These are phyloP conservation scores for Rhytidhysteron rufulum DNA, from an alignment of 2,329 filamentous ascomycete genomes.

Conservation along the genomic window DNA sequence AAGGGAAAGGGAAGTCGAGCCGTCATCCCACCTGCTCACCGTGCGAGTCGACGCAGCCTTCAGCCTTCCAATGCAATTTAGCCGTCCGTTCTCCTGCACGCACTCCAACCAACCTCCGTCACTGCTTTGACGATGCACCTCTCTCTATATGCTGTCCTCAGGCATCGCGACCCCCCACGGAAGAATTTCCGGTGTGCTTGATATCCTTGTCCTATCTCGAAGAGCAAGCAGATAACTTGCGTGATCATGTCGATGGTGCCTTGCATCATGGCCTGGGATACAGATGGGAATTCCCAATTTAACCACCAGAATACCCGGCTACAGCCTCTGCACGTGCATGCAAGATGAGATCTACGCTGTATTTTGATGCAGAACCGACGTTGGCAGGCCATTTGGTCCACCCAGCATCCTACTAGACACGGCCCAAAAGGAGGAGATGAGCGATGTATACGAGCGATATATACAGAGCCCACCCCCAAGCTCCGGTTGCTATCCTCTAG, in stretches of 20 bases:
- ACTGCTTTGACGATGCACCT: no score
- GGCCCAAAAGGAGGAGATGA: background rate
- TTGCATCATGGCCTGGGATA: background rate
- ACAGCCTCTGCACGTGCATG: background rate
- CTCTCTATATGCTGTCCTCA: no score
- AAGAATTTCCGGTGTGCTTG: no score
- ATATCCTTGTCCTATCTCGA: no score
- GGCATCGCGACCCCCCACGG: no score
- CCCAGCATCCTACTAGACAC: background rate
- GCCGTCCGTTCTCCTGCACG: no score
- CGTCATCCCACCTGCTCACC: no score
- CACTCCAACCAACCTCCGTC: no score
- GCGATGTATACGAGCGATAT: background rate
- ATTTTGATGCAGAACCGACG: background rate
- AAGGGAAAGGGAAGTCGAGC: no score
- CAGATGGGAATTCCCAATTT: background rate
- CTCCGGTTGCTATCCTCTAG: background rate
- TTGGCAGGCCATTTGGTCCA: background rate
- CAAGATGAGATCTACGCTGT: slow-evolving; percentile 1
- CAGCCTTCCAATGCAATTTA: no score
- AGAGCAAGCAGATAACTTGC: no score
- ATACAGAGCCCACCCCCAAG: background rate
- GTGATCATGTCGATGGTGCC: slow-evolving; percentile 1
- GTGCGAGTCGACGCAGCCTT: no score
- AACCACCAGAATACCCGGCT: background rate